Percentiles rank a stretch among this genome's conserved stretches.
These are phyloP conservation scores for Fusarium sublunatum DNA, from an alignment of 2,329 filamentous ascomycete species.

Conservation along the genomic window DNA sequence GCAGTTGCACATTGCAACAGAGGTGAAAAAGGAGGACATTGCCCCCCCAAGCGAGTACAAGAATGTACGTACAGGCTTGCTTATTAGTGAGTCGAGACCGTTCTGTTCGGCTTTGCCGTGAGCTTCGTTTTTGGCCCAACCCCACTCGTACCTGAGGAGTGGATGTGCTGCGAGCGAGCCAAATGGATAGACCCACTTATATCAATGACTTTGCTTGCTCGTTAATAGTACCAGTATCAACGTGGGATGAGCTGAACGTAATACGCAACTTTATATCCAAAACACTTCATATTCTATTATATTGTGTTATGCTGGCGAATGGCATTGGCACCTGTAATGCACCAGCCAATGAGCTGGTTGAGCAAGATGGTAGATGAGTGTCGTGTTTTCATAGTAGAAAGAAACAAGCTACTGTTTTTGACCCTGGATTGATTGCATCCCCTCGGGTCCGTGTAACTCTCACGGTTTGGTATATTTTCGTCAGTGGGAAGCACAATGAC, in stretches of 20 bases:
- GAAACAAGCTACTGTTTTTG: neutral
- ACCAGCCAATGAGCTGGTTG: neutral
- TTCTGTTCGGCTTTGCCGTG: constrained; percentile 47
- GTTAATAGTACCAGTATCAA: neutral
- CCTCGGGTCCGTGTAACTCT: constrained; percentile 30
- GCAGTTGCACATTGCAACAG: neutral
- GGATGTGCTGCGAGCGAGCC: constrained; percentile 24
- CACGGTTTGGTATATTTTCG: constrained; percentile 31
- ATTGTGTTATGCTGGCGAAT: neutral
- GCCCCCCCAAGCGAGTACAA: constrained; percentile 27
- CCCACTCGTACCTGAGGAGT: constrained; percentile 46
- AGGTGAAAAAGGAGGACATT: constrained; percentile 11
- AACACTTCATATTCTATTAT: neutral
- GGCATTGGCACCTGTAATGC: neutral
- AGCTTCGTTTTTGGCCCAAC: constrained; percentile 36
- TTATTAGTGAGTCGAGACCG: constrained; percentile 43
- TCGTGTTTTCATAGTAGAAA: neutral
- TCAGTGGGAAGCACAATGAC: constrained; percentile 32
- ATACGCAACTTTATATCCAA: too few relatives aligned
- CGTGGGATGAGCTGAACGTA: neutral
- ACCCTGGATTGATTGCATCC: neutral
- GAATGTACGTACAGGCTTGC: constrained; percentile 20
- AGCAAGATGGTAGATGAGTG: neutral
- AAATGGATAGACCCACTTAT: constrained; percentile 16
- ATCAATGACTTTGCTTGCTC: neutral